Base-by-base conservation (phyloP, 768 basidiomycete genomes). In the Agaricus blazei region DNA sequence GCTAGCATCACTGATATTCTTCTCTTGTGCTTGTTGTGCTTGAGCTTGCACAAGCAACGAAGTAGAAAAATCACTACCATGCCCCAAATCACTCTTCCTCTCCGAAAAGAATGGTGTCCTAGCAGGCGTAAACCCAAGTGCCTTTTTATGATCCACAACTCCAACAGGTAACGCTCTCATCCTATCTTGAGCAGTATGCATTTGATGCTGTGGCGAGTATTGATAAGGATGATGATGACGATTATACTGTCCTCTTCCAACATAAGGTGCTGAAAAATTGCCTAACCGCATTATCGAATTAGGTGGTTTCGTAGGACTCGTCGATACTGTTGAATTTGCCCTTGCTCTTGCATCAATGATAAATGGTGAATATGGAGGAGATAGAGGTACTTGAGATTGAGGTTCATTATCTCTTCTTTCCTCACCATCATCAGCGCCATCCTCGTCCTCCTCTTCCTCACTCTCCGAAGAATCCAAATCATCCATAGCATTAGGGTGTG, bases 401-500 rank as follows among this genome's bases (percentile, higher is more conserved):
- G 67, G 49, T 64, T 44, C 29, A 62, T 59, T 65, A 60, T 58
- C 51, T 29, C 68, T 62, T 24, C 71, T 62, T 14, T 74, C 74
- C 14, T 66, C 63, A 34, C 3, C 8, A 7, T 73, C 72, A 36
- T 68, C 72, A 14, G 73, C 67, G 19, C 69, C 71, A 27, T 71
- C 69, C 23, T 74, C 73, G 27, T 78, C 80, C 23, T 81, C 67
- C 19, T 69, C 71, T 29, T 71, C 69, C 23, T 74, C 73, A 27
- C 78, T 80, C 23, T 81, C 82, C 24, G 83, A 81, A 28, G 83
- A 80, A 57, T 85, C 87, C 51, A 87, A 70, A 59, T 85, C 88
- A 60, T 88, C 85, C 81, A 90, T 82, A 26, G 81, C 85, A 66
- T 85, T 85, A 5, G 81, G 80, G 43, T 87, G 82, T 14, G 77